Base-by-base conservation (phyloP, 2,329 filamentous ascomycete genomes). In the Ophiostoma sp. region DNA sequence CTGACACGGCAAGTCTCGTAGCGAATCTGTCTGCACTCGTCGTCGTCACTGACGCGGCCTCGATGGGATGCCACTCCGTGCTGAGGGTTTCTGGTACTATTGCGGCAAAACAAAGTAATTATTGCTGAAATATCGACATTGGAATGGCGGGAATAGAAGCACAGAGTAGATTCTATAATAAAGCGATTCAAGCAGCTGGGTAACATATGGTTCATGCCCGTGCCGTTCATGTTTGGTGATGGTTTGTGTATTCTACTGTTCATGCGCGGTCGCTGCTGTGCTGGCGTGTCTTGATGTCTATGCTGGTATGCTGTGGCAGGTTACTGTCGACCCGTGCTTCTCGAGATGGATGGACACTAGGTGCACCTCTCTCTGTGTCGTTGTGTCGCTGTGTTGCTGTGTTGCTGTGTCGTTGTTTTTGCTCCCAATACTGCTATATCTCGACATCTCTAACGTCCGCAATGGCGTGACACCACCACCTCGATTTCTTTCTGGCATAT, bases 141-240 rank as follows among this genome's bases (percentile, higher is more conserved):
- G 20, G 44, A 27, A 57, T 27, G 44, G 52, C 17, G n/a, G 31
- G 17, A 17, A 27, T 11, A 57, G n/a, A 10, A 13, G 39, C 15
- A 15, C 39, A 41, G 15, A 41, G 39, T 41, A 23, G 23, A 23
- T n/a, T 27, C n/a, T 27, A 57, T 13, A 8, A 31, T 57, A 27
- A 3, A 8, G 20, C 11, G 23, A 6, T 1, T 31, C 52, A 31
- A 48, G 17, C n/a, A 57, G 52, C 52, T 27, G 52, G 52, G n/a
- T 57, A 57, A 57, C 57, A 62, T 33, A 62, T 35, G 57, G 57
- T 62, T 62, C 27, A 62, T 62, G 57, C 27, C 57, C 27, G 57
- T 35, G 27, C 20, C 52, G 52, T 27, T 57, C 52, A 27, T 57
- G 52, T 48, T 20, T 48, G 20, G 44, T n/a, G n/a, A n/a, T 48